Evolutionary conservation across 1,284 basidiomycete genomes (phyloP).

Genomic region (Moniliophthora roreri): DNA sequence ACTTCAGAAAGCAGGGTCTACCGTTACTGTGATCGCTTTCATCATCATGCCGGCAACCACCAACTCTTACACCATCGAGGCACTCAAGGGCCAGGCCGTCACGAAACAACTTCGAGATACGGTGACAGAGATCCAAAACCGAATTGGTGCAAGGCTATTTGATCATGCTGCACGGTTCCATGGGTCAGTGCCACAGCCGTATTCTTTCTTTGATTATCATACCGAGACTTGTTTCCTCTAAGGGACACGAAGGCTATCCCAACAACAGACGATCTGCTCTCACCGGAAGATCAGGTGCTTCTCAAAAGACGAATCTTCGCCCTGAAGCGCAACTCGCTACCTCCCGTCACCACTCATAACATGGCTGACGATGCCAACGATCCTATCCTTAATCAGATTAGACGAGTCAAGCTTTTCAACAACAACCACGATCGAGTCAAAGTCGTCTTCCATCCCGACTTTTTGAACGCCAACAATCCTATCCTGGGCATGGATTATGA

Average conservation of each 20-base stretch:
- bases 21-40: slow-evolving; percentile 91
- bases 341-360: slow-evolving; percentile 96
- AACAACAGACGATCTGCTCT: slow-evolving; percentile 76
- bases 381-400: slow-evolving; percentile 93
- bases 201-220: neutral
- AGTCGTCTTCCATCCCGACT: slow-evolving; percentile 98
- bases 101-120: slow-evolving; percentile 96
- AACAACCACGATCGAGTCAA: slow-evolving; percentile 79
- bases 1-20: slow-evolving; percentile 79
- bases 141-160: slow-evolving; percentile 89
- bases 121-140: slow-evolving; percentile 91
- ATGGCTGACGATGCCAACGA: slow-evolving; percentile 93
- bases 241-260: slow-evolving; percentile 76
- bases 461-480: slow-evolving; percentile 96
- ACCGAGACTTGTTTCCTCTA: slow-evolving; percentile 9
- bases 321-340: slow-evolving; percentile 90
- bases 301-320: slow-evolving; percentile 97
- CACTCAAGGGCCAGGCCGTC: slow-evolving; percentile 97
- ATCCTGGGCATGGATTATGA: slow-evolving; percentile 97
- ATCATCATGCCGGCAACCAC: slow-evolving; percentile 98
- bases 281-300: slow-evolving; percentile 91
- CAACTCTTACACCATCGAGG: slow-evolving; percentile 96
- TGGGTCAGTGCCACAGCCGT: slow-evolving; percentile 51
- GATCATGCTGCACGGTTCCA: slow-evolving; percentile 93
- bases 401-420: slow-evolving; percentile 93